Base-by-base conservation (phyloP, 805 yeast species). In the Candida peoriensis region DNA sequence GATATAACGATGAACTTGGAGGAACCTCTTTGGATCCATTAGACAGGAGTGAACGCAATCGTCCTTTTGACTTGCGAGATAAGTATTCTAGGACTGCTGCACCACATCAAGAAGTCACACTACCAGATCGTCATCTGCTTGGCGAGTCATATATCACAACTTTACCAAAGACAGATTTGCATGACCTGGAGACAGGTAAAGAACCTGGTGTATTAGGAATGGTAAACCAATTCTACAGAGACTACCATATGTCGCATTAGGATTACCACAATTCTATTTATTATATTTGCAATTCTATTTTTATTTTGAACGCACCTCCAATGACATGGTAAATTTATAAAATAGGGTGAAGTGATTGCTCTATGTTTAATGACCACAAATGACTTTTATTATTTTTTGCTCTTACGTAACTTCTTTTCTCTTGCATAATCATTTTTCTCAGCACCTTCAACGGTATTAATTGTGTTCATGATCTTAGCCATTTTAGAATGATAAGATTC, bases 371-470 rank as follows among this genome's bases (percentile, higher is more conserved):
- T n/a, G n/a, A n/a, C n/a, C n/a, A n/a, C n/a, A n/a, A n/a, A n/a
- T n/a, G n/a, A n/a, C n/a, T n/a, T n/a, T n/a, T n/a, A n/a, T 32
- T 45, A 60, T 40, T 56, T 60, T 47, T 68, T 68, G 26, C 68
- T 64, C 55, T 73, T 74, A 50, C 88, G 73, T 41, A 66, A 64
- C 55, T 72, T 77, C 68, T 76, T 83, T 54, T 89, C 97, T 41
- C 88, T 73, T 55, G 88, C 96, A 60, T 90, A 90, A 48, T 79
- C 80, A 58, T 93, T 89, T 70, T 86, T 84, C 55, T 87, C 97
- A 5, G 93, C 85, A 54, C 97, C 97, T 68, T 90, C 97, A 50
- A 82, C 88, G 5, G 96, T 88, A 43, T 83, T 84, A 52, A 93
- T 86, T 36, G 89, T 76, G 49, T 89, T 84, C 56, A 82, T 78